A percentile compares a stretch with the other conserved stretches of the same genome.
Evolutionary conservation across 192 early-diverging fungal genomes (phyloP).

Genomic region (Piromyces finnis): DNA sequence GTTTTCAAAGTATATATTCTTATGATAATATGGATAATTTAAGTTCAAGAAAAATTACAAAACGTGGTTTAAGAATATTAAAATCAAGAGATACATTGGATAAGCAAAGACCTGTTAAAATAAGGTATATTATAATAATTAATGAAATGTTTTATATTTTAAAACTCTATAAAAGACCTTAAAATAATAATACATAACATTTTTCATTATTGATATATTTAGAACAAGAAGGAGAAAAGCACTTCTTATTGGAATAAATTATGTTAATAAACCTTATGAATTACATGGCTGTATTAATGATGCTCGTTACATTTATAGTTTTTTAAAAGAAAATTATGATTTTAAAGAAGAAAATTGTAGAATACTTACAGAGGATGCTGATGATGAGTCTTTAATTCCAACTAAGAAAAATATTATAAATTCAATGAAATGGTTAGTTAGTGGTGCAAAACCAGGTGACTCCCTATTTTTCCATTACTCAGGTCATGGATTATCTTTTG

Average conservation of each 20-base stretch:
- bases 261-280: conserved; percentile 1
- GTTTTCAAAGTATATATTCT: background rate
- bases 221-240: conserved; percentile 16
- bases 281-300: conserved; percentile 8
- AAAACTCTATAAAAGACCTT: no score
- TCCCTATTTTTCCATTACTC: conserved; percentile 14
- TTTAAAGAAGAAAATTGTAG: conserved; percentile 9
- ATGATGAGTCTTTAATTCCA: conserved; percentile 13
- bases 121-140: background rate
- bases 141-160: no score
- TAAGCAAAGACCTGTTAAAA: background rate
- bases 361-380: conserved; percentile 17
- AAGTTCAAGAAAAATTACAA: background rate
- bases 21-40: background rate
- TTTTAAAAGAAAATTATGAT: conserved; percentile 6
- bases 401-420: conserved; percentile 22
- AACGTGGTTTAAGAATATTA: background rate
- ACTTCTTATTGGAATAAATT: conserved; percentile 19
- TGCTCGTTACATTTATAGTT: conserved; percentile 10
- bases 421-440: conserved; percentile 24
- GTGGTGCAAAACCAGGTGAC: conserved; percentile 21
- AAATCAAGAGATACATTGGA: background rate
- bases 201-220: no score
- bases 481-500: background rate
- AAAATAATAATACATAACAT: no score